Evolutionary conservation across 2,329 filamentous ascomycete genomes (phyloP), one percentile per base, ranked within the genome.

Genomic region (Aphanoascus verrucosus): DNA sequence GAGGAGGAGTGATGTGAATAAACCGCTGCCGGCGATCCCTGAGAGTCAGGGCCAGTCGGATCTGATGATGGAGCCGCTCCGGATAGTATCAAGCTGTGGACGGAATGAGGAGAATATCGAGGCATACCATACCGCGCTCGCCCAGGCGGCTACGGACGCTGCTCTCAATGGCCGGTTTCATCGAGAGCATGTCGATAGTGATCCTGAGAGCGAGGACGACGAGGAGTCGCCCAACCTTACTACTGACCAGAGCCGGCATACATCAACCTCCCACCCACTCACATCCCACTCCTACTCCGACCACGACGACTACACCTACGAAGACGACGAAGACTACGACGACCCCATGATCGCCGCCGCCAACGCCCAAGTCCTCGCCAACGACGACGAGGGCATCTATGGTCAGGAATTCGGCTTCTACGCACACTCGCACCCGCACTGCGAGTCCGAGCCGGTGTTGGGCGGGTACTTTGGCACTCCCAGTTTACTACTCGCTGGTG

Each of bases 341-440:
- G 90, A 96, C 61, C 82, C 83, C 32, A 93, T 97, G 61, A 94
- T 98, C 56, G 91, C 90, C 0, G 93, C 89, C 55, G 93, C 93
- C 4, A 98, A 98, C 61, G 90, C 91, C 0, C 90, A 93, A 65
- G 93, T 86, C 1, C 76, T 98, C 6, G 91, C 93, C 44, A 90
- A 88, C 60, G 93, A 98, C 63, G 84, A 84, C 5, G 91, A 96
- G 58, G 91, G 88, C 0, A 94, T 93, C 73, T 98, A 98, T 64
- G 93, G 93, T 0, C 85, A 89, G 60, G 93, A 98, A 66, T 98
- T 98, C 64, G 90, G 89, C 0, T 98, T 98, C 67, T 98, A 95
- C 67, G 88, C 90, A 20, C 69, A 71, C 15, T 67, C 70, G 9
- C 66, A 75, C 45, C 75, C 74, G 17, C 73, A 71, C 31, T 71